These are phyloP conservation scores for Raffaelea albimanens DNA, from an alignment of 2,329 filamentous ascomycete genomes.

Conservation along the genomic window DNA sequence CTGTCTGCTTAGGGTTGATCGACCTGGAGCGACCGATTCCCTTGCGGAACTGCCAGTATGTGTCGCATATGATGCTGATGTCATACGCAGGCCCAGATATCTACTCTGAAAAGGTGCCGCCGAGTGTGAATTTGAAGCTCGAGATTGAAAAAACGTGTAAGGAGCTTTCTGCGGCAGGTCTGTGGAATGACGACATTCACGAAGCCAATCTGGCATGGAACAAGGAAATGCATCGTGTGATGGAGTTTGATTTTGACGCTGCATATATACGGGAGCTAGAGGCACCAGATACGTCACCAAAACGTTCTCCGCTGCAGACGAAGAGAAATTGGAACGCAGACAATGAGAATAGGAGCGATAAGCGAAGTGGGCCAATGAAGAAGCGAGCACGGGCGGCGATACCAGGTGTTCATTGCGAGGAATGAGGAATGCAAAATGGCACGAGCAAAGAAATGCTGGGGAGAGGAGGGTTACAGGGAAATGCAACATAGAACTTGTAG, in stretches of 20 bases:
- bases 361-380: background rate
- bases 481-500: no score
- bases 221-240: conserved; percentile 1
- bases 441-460: no score
- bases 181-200: conserved; percentile 2
- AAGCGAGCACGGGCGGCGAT: background rate
- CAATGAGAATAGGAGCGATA: background rate
- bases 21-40: conserved; percentile 2
- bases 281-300: background rate
- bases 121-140: background rate
- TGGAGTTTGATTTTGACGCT: conserved; percentile 5
- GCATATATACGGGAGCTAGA: background rate
- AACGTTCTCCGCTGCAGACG: background rate
- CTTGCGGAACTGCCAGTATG: background rate
- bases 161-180: background rate
- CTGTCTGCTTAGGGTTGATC: conserved; percentile 3
- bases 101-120: background rate
- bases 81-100: conserved; percentile 4
- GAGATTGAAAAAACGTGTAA: background rate
- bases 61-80: conserved; percentile 4
- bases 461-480: no score
- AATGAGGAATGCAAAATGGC: no score
- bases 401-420: no score
- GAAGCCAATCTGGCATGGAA: conserved; percentile 4
- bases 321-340: background rate